Percentiles rank a stretch among this genome's conserved stretches.
phyloP scores from a whole-genome alignment of 352 stramenopile species.

The Pythium dissimile region DNA sequence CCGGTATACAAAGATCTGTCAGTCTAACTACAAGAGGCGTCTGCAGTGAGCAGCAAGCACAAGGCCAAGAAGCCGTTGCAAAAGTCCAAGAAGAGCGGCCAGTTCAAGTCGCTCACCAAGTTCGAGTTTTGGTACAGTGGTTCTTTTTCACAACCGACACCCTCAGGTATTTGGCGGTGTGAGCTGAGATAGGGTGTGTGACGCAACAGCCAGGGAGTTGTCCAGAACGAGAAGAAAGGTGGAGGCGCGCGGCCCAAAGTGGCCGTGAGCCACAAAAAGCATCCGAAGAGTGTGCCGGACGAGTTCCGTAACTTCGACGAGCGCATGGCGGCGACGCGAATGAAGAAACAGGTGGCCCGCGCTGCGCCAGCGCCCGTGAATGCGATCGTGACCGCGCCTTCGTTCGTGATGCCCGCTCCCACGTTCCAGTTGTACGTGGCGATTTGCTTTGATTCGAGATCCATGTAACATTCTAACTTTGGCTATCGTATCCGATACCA shows the following conservation, averaged over 20 bases:
- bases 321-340: conserved; percentile 36
- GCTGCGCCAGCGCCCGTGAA: conserved; percentile 19
- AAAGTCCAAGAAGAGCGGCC: conserved; percentile 43
- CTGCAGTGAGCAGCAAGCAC: conserved; percentile 29
- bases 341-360: conserved; percentile 30
- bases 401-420: conserved; percentile 57
- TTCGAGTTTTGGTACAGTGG: conserved; percentile 45
- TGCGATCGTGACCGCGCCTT: conserved; percentile 38
- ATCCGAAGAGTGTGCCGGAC: conserved; percentile 27
- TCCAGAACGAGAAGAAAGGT: conserved; percentile 37
- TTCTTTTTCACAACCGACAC: no score
- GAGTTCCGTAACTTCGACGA: conserved; percentile 82
- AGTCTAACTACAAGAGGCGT: neutral
- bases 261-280: conserved; percentile 28
- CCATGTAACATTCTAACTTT: no score
- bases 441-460: neutral
- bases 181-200: no score
- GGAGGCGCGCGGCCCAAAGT: conserved; percentile 22
- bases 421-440: conserved; percentile 71
- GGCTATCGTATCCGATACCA: no score
- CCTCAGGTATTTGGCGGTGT: no score
- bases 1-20: no score
- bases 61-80: conserved; percentile 23
- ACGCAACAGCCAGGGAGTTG: conserved; percentile 28
- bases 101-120: conserved; percentile 74